These are phyloP conservation scores for Prosopis cineraria DNA, from an alignment of 306 rosid genomes.

Conservation along the genomic window DNA sequence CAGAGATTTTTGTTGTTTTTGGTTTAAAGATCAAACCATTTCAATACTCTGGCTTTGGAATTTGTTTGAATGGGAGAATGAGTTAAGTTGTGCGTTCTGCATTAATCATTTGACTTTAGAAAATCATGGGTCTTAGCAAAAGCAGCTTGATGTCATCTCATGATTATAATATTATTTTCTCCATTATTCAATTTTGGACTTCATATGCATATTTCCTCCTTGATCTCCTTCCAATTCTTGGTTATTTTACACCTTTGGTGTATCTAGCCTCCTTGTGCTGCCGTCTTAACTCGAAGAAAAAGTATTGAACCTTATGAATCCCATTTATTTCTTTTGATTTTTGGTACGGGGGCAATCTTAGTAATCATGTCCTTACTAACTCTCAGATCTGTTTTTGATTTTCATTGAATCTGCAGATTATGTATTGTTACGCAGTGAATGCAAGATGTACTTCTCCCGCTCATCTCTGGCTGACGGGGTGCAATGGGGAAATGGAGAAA, in stretches of 20 bases:
- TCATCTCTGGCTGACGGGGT: constrained; percentile 93
- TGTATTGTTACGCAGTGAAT: constrained; percentile 87
- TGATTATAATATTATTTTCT: background rate
- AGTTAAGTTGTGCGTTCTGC: background rate
- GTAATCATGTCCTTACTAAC: background rate
- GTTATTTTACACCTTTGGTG: background rate
- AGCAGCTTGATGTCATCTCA: no score
- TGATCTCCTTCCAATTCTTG: background rate
- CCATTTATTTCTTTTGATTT: background rate
- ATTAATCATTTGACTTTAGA: background rate
- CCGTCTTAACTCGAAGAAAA: background rate
- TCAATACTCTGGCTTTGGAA: background rate
- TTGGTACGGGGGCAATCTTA: background rate
- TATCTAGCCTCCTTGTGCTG: background rate
- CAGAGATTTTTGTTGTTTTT: background rate
- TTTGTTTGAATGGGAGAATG: constrained; percentile 1
- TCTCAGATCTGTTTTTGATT: background rate
- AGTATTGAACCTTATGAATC: background rate
- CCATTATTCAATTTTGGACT: background rate
- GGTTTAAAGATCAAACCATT: background rate
- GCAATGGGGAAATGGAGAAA: constrained; percentile 68
- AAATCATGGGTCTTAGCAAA: background rate
- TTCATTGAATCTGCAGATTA: constrained; percentile 59
- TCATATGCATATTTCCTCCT: background rate
- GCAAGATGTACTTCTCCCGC: constrained; percentile 72